Percentiles rank a stretch among this genome's conserved stretches.
Evolutionary conservation across 257 asterid species (phyloP).

Genomic region (Solanum virginianum): DNA sequence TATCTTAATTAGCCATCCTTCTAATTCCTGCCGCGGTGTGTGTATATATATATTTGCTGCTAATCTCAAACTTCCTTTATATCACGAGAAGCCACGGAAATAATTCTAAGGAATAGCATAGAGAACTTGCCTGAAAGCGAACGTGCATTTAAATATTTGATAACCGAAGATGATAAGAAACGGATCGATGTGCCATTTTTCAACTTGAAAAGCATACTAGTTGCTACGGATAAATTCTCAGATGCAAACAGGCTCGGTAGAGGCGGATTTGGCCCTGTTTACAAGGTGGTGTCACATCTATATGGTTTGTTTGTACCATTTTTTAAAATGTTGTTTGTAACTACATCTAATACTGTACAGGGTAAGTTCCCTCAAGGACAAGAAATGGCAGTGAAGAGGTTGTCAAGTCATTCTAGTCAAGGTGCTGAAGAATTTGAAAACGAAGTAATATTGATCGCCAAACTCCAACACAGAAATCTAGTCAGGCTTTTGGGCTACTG

Average conservation of each 20-base stretch:
- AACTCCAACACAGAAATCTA: background rate
- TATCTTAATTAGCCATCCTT: background rate
- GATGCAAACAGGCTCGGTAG: background rate
- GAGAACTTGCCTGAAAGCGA: background rate
- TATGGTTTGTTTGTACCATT: background rate
- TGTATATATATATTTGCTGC: background rate
- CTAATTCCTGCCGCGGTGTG: too few species aligned
- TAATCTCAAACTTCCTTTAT: background rate
- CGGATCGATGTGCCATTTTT: background rate
- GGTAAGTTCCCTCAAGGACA: background rate
- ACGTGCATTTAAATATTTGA: background rate
- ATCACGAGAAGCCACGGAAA: background rate
- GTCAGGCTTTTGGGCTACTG: background rate
- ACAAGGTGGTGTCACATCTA: background rate
- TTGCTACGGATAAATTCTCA: background rate
- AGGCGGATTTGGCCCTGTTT: background rate
- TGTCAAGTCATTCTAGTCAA: background rate
- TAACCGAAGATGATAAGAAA: background rate
- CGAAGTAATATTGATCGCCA: background rate
- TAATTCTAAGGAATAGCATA: background rate
- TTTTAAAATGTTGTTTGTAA: background rate
- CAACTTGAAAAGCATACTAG: background rate
- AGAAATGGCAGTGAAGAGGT: background rate
- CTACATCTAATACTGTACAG: background rate
- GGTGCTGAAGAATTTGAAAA: background rate